These are phyloP conservation scores for Claviceps paspali DNA, from an alignment of 2,329 filamentous ascomycete genomes.

Conservation along the genomic window DNA sequence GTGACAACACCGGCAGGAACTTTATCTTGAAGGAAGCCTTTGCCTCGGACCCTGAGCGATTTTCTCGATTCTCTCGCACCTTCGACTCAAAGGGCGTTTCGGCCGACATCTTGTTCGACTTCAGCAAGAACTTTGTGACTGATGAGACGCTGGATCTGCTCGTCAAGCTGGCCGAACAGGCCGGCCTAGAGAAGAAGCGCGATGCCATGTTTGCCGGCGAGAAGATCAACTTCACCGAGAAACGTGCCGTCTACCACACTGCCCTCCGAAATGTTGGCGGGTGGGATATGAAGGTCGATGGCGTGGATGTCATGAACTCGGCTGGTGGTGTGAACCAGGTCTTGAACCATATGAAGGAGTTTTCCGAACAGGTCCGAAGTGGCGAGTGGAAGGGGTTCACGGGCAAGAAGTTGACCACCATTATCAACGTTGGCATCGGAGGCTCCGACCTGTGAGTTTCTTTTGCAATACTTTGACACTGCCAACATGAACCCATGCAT, in stretches of 20 bases:
- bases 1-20: constrained; percentile 69
- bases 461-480: background rate
- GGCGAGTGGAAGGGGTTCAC: constrained; percentile 96
- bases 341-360: constrained; percentile 95
- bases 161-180: constrained; percentile 81
- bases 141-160: constrained; percentile 82
- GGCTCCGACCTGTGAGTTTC: constrained; percentile 87
- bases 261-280: constrained; percentile 83
- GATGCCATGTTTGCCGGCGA: constrained; percentile 96
- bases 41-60: constrained; percentile 72
- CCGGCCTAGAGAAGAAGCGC: constrained; percentile 78
- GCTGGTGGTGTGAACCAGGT: constrained; percentile 82
- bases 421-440: constrained; percentile 95
- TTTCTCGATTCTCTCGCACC: constrained; percentile 75
- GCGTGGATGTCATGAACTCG: constrained; percentile 80
- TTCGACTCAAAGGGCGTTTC: constrained; percentile 72
- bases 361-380: constrained; percentile 85
- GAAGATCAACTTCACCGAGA: constrained; percentile 98
- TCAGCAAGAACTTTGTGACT: constrained; percentile 96
- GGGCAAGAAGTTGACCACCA: constrained; percentile 91
- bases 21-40: constrained; percentile 93
- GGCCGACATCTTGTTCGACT: constrained; percentile 90
- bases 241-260: constrained; percentile 88
- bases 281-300: constrained; percentile 71
- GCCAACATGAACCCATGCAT: too few relatives aligned